Evolutionary conservation across 2,329 filamentous ascomycete species (phyloP).

Genomic region (Exutisphaerella laricina): DNA sequence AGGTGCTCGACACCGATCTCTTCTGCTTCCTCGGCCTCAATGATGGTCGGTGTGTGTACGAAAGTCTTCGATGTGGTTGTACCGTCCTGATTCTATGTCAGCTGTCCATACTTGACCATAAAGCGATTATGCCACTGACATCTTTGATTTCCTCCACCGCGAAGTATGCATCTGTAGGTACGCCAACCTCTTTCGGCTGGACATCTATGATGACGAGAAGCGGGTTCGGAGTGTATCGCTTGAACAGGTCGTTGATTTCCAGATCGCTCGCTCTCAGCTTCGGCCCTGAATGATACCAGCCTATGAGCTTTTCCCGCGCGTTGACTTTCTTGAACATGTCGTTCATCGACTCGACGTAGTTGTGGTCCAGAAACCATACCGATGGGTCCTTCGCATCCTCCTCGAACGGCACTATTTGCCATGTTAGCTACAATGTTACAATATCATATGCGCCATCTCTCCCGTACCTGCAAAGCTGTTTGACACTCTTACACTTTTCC

Average conservation of each 20-base stretch:
- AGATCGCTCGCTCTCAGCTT: slow-evolving; percentile 95
- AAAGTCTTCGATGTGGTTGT: slow-evolving; percentile 96
- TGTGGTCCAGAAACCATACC: slow-evolving; percentile 99
- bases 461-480: slow-evolving; percentile 90
- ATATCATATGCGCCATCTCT: slow-evolving; percentile 9
- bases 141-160: slow-evolving; percentile 99
- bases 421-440: not conserved
- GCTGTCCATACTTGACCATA: no score
- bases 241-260: slow-evolving; percentile 99
- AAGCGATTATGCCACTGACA: slow-evolving; percentile 56
- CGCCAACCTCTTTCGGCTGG: slow-evolving; percentile 94
- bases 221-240: slow-evolving; percentile 95
- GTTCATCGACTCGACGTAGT: slow-evolving; percentile 99
- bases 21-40: slow-evolving; percentile 97
- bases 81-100: slow-evolving; percentile 63
- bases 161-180: slow-evolving; percentile 98
- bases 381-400: slow-evolving; percentile 98
- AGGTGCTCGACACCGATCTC: slow-evolving; percentile 98
- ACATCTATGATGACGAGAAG: slow-evolving; percentile 97
- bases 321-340: slow-evolving; percentile 99
- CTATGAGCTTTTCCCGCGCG: slow-evolving; percentile 95
- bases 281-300: slow-evolving; percentile 98
- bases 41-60: slow-evolving; percentile 95
- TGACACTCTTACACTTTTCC: slow-evolving; percentile 91
- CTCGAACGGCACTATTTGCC: slow-evolving; percentile 77